phyloP scores from a whole-genome alignment of 805 yeast genomes.

The Candida cerambycidarum region DNA sequence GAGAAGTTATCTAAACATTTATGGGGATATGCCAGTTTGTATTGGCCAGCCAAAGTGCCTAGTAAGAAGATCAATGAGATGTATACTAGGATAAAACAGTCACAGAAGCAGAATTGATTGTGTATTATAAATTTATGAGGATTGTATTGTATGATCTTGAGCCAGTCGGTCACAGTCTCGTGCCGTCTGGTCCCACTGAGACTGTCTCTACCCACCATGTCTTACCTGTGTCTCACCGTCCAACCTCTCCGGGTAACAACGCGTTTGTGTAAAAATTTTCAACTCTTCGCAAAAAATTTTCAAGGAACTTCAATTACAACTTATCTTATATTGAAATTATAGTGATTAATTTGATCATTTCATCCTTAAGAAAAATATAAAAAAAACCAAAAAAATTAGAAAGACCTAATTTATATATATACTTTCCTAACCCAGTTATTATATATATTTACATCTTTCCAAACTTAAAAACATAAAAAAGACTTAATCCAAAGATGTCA shows the following conservation, averaged over 20 bases:
- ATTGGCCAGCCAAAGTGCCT: conserved; percentile 87
- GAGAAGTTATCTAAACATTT: conserved; percentile 58
- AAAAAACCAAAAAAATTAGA: conserved; percentile 5
- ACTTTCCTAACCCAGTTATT: conserved; percentile 2
- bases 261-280: conserved; percentile 9
- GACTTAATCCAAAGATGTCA: conserved; percentile 15
- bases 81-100: conserved; percentile 59
- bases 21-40: conserved; percentile 81
- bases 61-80: conserved; percentile 70
- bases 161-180: too few relatives aligned
- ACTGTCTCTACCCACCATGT: too few relatives aligned
- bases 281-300: conserved; percentile 7
- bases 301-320: neutral
- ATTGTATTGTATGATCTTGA: too few relatives aligned
- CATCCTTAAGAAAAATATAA: conserved; percentile 1
- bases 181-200: too few relatives aligned
- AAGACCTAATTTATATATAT: conserved; percentile 8
- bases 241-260: conserved; percentile 7
- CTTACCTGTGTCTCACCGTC: too few relatives aligned
- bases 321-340: neutral
- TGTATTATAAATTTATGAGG: too few relatives aligned
- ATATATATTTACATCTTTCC: neutral
- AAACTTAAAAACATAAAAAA: conserved; percentile 7
- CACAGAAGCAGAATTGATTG: neutral
- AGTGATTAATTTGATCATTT: conserved; percentile 1